Base-by-base conservation (phyloP, 1,284 basidiomycete species). In the Ustilago bromivora region DNA sequence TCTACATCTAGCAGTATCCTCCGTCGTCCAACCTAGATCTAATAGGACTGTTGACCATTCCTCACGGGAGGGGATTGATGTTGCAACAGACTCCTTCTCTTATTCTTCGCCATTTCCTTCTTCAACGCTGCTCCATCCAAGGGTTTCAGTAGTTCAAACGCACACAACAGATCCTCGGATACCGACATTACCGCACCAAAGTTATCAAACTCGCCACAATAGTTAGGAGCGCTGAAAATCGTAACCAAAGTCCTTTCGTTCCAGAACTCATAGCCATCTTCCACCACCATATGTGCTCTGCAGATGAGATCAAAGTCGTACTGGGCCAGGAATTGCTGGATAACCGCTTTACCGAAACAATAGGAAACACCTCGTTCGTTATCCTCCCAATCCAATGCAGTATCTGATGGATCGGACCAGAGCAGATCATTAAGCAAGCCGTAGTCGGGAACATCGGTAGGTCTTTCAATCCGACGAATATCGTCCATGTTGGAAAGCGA, bases 281-380 rank as follows among this genome's bases (percentile, higher is more conserved):
- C 97, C 62, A 99, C 97, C 43, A 99, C 97, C 97, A 99, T 99
- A 88, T 99, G 97, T 47, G 97, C 97, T 61, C 97, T 92, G 88
- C 97, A 99, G 88, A 99, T 99, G 74, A 99, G 90, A 88, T 99
- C 97, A 92, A 99, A 99, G 87, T 99, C 97, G 85, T 89, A 87
- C 76, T 85, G 84, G 40, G 92, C 91, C 68, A 98, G 88, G 89
- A 98, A 98, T 76, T 96, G 93, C 85, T 97, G 96, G 86, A 99
- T 98, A 82, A 99, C 94, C 15, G 92, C 92, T 88, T 98, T 98
- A 56, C 97, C 97, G 84, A 98, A 99, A 88, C 97, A 99, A 89
- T 97, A 99, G 85, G 95, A 97, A 65, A 99, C 97, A n/a, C 97
- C 97, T 69, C 97, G 90, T 87, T 99, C 97, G 87, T 99, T 99